Evolutionary conservation across 2,329 filamentous ascomycete genomes (phyloP), one percentile per base, ranked within the genome.

Genomic region (Penicillium sp.): DNA sequence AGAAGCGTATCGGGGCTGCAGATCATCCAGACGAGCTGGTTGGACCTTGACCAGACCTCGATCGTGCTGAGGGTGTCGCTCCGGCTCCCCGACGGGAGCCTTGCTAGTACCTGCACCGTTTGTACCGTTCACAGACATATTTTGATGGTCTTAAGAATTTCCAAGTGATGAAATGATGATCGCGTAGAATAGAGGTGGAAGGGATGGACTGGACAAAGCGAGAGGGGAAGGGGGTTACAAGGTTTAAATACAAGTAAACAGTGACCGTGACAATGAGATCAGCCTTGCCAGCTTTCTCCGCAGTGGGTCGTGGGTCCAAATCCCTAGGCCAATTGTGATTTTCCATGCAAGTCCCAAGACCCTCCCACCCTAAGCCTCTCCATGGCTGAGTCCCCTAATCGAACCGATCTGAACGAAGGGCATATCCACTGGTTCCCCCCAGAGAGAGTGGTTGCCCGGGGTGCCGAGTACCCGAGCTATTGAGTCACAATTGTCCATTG

Each of bases 1-100:
- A 57, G 85, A 80, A 6, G 90, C 90, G 71, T 94, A 94, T 68
- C 83, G 89, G 52, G 85, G 85, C 76, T 96, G 91, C 10, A 97
- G 81, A 67, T 96, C 93, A 62, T 91, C 89, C 64, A 86, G 81
- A 54, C 85, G 84, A 15, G 93, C 90, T 21, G 90, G 92, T 68
- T 92, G 83, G 44, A 96, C 91, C 3, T 78, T 73, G 75, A 91
- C 87, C 64, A 84, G 74, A 38, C 75, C 74, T 39, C 69, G 80
- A 10, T 60, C 74, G 12, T 77, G 63, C 43, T 77, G 75, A 69
- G 84, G 81, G 56, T 51, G 34, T 26, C 51, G 43, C 16, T 57
- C 31, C 6, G 58, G 58, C 16, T 57, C 38, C 33, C 42, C 43
- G 28, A 53, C 65, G 13, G 69, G 64, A 29, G 70, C 67, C 53